A percentile compares a stretch with the other conserved stretches of the same genome.
These are phyloP conservation scores for Cyclotella cryptica DNA, from an alignment of 108 stramenopile species.

Conservation along the genomic window DNA sequence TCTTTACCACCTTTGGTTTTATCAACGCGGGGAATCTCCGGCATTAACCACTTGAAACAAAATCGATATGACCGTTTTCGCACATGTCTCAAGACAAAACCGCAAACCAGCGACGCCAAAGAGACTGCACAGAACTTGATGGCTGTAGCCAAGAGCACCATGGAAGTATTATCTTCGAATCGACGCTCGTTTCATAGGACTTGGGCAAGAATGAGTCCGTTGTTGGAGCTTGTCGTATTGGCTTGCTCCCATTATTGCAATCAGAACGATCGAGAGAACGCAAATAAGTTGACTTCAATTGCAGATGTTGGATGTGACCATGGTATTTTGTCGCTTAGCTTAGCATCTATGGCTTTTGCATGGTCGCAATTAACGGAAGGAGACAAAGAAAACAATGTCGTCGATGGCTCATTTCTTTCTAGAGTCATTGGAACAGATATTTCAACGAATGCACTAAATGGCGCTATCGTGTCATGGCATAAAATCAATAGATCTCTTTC, in stretches of 20 bases:
- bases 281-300: conserved; percentile 31
- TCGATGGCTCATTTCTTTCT: conserved; percentile 32
- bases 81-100: neutral
- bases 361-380: conserved; percentile 2
- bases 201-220: conserved; percentile 42
- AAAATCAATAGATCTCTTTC: neutral
- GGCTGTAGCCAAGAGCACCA: conserved; percentile 30
- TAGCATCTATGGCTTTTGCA: conserved; percentile 62
- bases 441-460: conserved; percentile 64
- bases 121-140: neutral
- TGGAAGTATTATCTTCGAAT: conserved; percentile 50
- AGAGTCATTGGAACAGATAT: conserved; percentile 77
- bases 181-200: conserved; percentile 40
- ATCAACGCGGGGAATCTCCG: too few species aligned
- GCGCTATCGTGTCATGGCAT: conserved; percentile 45
- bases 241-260: conserved; percentile 2
- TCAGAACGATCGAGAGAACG: neutral
- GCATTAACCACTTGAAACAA: neutral
- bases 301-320: conserved; percentile 88
- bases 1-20: too few species aligned
- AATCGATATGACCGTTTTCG: conserved; percentile 23
- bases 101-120: neutral
- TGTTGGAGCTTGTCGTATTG: conserved; percentile 33
- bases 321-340: conserved; percentile 70
- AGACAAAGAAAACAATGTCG: conserved; percentile 1